phyloP scores from a whole-genome alignment of 73 alveolate species.

The Diophrys sp. region DNA sequence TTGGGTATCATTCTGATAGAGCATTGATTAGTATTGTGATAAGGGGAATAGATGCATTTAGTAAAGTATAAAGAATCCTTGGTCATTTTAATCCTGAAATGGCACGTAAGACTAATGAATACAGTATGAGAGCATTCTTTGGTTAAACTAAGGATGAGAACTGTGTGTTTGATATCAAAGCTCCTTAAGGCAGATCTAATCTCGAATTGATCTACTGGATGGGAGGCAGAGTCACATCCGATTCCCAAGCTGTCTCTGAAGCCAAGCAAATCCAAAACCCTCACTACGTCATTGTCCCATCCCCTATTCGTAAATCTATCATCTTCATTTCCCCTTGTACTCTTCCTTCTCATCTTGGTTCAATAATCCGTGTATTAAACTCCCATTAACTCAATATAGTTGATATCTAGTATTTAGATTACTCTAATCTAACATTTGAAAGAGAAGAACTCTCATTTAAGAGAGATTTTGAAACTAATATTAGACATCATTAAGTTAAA shows the following conservation, averaged over 20 bases:
- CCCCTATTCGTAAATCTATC: slow-evolving; percentile 6
- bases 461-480: slow-evolving; percentile 11
- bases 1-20: neutral
- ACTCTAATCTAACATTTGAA: slow-evolving; percentile 17
- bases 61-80: slow-evolving; percentile 8
- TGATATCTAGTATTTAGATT: slow-evolving; percentile 21
- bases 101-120: slow-evolving; percentile 34
- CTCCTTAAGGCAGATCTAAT: slow-evolving; percentile 14
- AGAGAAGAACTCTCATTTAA: neutral
- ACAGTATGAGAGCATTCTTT: slow-evolving; percentile 27
- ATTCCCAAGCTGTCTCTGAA: neutral
- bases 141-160: slow-evolving; percentile 28
- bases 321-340: slow-evolving; percentile 18
- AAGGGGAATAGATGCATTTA: slow-evolving; percentile 30
- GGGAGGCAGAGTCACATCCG: slow-evolving; percentile 36
- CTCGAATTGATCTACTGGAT: slow-evolving; percentile 28
- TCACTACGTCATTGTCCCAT: slow-evolving; percentile 10
- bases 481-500: slow-evolving; percentile 10
- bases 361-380: slow-evolving; percentile 3
- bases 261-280: slow-evolving; percentile 6
- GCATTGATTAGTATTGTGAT: slow-evolving; percentile 6
- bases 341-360: slow-evolving; percentile 2
- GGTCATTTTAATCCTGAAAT: slow-evolving; percentile 44
- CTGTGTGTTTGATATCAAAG: slow-evolving; percentile 18
- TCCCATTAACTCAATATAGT: slow-evolving; percentile 13